phyloP scores from a whole-genome alignment of 306 rosid species.

The Rosa multiflora region DNA sequence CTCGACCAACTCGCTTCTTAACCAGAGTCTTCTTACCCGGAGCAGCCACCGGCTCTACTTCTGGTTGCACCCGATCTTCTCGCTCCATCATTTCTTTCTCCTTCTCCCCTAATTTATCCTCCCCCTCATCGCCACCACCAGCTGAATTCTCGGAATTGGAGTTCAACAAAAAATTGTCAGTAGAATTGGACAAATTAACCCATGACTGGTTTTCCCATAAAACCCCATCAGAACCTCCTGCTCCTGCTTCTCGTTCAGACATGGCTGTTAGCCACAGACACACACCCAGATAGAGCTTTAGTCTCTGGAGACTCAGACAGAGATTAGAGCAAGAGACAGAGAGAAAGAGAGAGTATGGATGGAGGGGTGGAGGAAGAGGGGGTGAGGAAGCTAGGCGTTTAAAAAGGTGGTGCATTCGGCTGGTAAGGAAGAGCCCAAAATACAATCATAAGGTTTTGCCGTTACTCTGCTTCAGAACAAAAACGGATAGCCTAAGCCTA shows the following conservation, averaged over 20 bases:
- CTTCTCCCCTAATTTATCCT: background rate
- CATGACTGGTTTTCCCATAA: slow-evolving; percentile 34
- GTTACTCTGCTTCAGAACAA: slow-evolving; percentile 43
- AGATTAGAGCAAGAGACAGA: background rate
- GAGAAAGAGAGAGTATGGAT: background rate
- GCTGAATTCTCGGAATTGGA: slow-evolving; percentile 27
- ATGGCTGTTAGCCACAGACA: slow-evolving; percentile 9
- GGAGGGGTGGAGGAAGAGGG: background rate
- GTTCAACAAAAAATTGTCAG: background rate
- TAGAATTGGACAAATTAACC: slow-evolving; percentile 29
- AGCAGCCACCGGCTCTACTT: background rate
- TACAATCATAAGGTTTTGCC: slow-evolving; percentile 46
- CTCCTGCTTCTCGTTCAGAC: slow-evolving; percentile 17
- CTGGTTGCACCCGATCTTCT: background rate
- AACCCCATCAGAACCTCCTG: background rate
- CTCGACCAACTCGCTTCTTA: background rate
- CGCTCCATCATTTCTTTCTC: slow-evolving; percentile 5
- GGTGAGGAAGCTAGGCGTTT: slow-evolving; percentile 17
- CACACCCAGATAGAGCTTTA: background rate
- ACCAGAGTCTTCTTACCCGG: background rate
- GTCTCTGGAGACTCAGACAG: background rate
- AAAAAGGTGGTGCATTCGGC: slow-evolving; percentile 26
- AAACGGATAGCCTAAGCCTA: slow-evolving; percentile 29
- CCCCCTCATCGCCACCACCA: slow-evolving; percentile 12
- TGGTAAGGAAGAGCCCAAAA: slow-evolving; percentile 33